Conservation (phyloP, 2,329 filamentous ascomycete species). For the Chrysoporthe puriensis region DNA sequence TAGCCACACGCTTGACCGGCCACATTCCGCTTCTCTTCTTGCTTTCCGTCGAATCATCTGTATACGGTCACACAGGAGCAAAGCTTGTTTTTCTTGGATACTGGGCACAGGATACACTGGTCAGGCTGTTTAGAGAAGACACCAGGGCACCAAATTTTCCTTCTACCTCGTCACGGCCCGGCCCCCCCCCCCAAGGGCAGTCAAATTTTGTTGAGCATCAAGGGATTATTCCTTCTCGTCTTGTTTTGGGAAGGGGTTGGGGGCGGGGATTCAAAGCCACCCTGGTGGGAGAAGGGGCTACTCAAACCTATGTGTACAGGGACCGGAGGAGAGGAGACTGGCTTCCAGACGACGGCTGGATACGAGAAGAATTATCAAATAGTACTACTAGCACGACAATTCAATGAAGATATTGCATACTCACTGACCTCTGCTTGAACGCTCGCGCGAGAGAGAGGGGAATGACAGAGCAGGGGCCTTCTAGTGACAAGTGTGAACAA, state of each 20-base stretch:
- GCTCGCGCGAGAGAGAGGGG: not conserved
- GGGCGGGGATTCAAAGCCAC: not conserved
- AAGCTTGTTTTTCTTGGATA: not conserved
- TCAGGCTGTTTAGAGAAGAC: not conserved
- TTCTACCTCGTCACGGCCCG: not conserved
- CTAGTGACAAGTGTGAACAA: no score
- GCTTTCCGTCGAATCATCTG: conserved; percentile 5
- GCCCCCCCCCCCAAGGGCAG: not conserved
- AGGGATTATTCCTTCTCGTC: conserved; percentile 2
- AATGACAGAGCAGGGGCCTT: not conserved
- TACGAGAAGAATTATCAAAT: conserved; percentile 3
- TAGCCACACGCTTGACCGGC: not conserved
- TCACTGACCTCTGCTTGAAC: not conserved
- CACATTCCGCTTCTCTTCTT: not conserved
- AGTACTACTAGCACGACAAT: conserved; percentile 11
- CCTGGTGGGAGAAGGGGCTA: not conserved
- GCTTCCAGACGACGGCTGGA: not conserved
- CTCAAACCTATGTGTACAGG: conserved; percentile 2
- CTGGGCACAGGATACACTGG: not conserved
- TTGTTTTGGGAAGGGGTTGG: not conserved
- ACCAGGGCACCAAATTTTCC: not conserved
- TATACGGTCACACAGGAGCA: conserved; percentile 1
- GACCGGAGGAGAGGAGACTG: not conserved
- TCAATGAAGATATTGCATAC: conserved; percentile 1
- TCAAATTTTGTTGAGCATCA: not conserved